Base-by-base conservation (phyloP, 192 early-diverging fungal genomes). In the Coemansia sp. region DNA sequence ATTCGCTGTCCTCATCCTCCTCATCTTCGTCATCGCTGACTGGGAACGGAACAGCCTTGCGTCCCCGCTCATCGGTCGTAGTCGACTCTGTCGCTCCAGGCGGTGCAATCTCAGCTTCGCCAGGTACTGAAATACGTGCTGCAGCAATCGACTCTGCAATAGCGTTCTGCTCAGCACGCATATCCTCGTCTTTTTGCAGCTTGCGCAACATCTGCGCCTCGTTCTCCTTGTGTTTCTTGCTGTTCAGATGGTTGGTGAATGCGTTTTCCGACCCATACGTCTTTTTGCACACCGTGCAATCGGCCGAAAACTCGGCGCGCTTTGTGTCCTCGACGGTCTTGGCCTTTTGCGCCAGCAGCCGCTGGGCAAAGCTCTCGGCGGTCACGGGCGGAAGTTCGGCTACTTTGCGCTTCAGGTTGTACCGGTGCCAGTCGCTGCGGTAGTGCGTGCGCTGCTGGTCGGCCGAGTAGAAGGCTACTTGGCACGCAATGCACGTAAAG, bases 371-470 rank as follows among this genome's bases (percentile, higher is more conserved):
- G 60, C 85, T 84, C 64, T 95, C 94, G 16, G 83, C 83, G 3
- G 87, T 74, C 26, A 99, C 88, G 23, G 94, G 90, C 0, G 92
- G 92, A 18, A 98, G 80, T 20, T 90, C 92, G 13, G 90, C 95
- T 24, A 98, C 93, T 68, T 97, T 96, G 64, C 96, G 89, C 84
- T 98, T 98, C 24, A 98, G 76, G 74, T 99, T 99, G 86, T 99
- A 99, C 37, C 96, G 84, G 65, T 99, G 98, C 96, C 97, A 99
- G 84, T 99, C 95, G 29, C 91, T 89, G 23, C 88, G 86, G 74
- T 96, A 96, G 79, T 99, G 97, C 29, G 87, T 86, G 39, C 97
- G 82, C 82, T 99, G 97, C 66, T 86, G 77, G 45, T 96, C 93
- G 13, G 93, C 87, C 2, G 91, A 84, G 65, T 87, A 73, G 79